Conservation (phyloP, 164 flowering plant genomes). For the Taxillus chinensis region DNA sequence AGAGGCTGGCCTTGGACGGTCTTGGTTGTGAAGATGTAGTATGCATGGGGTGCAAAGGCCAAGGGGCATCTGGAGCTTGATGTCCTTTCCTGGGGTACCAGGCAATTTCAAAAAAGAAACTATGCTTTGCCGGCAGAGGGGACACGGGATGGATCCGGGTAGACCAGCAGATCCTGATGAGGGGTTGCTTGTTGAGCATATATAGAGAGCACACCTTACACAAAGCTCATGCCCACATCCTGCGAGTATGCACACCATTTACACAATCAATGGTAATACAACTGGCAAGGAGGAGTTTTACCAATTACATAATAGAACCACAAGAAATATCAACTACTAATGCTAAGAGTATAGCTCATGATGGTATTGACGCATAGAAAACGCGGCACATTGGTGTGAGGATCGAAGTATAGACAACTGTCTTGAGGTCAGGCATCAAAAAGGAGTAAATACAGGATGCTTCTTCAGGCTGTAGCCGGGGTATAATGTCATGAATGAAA, state of each 20-base stretch:
- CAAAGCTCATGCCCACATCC: conserved; percentile 90
- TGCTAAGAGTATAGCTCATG: too few relatives aligned
- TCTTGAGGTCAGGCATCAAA: too few relatives aligned
- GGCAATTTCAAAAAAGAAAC: conserved; percentile 53
- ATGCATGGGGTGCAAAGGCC: conserved; percentile 91
- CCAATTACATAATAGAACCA: too few relatives aligned
- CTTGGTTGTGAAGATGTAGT: conserved; percentile 56
- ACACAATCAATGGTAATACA: not conserved
- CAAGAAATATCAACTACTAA: too few relatives aligned
- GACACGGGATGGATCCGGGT: conserved; percentile 89
- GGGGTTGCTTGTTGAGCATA: conserved; percentile 72
- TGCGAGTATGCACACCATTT: conserved; percentile 17
- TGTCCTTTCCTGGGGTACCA: conserved; percentile 53
- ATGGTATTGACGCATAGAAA: too few relatives aligned
- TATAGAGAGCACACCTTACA: conserved; percentile 79
- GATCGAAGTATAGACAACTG: too few relatives aligned
- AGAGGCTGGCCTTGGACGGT: conserved; percentile 28
- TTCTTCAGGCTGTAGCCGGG: too few relatives aligned
- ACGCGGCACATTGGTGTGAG: too few relatives aligned
- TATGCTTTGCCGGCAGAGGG: conserved; percentile 80
- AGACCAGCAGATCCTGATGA: conserved; percentile 51
- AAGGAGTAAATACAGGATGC: too few relatives aligned
- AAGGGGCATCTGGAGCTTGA: conserved; percentile 47
- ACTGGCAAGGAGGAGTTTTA: too few relatives aligned
- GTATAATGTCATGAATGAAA: too few relatives aligned